Evolutionary conservation across 441 rosid species (phyloP), one percentile per base, ranked within the genome.

Genomic region (Populus tomentosa): DNA sequence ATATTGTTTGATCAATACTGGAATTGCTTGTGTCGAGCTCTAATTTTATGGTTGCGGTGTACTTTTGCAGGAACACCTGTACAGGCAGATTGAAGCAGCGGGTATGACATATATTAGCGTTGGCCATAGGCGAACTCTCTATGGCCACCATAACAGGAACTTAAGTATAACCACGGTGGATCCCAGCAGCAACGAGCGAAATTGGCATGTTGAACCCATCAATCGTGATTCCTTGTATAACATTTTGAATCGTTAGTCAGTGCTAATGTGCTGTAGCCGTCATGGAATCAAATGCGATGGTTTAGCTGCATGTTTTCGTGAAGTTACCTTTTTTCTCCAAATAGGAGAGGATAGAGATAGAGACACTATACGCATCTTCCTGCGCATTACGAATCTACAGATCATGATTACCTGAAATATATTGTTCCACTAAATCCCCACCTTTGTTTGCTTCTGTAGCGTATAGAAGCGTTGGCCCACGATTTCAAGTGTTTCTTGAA

Each of bases 31-130:
- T 30, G 1, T 20, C 53, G 24, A 21, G 24, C 7, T 59, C 10
- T 59, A 59, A n/a, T 7, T 59, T 20, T 2, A 59, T 1, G 24
- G 2, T 72, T 40, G 1, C 70, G 74, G 14, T 76, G 56, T 40
- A 62, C 76, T 73, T 75, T 24, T 71, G 82, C 82, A 93, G 98
- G 88, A 82, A 23, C 90, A 89, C 84, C 84, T 95, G 66, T 92
- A 92, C 85, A 82, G 79, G 87, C 90, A 88, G 79, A 90, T 93
- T 72, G 85, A 88, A 83, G 86, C 81, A 71, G 96, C 92, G 10
- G 98, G 91, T 75, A 88, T 90, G 77, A 91, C 98, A 26, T 95
- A 87, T 84, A 63, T 86, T 10, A 88, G 94, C 75, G 28, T 87
- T 59, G 94, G 91, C 69, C 90, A 89, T 71, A 87, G 98, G 33